A percentile compares a stretch with the other conserved stretches of the same genome.
Conservation (phyloP, 2,329 filamentous ascomycete species). For the Thermomyces lanuginosus region DNA sequence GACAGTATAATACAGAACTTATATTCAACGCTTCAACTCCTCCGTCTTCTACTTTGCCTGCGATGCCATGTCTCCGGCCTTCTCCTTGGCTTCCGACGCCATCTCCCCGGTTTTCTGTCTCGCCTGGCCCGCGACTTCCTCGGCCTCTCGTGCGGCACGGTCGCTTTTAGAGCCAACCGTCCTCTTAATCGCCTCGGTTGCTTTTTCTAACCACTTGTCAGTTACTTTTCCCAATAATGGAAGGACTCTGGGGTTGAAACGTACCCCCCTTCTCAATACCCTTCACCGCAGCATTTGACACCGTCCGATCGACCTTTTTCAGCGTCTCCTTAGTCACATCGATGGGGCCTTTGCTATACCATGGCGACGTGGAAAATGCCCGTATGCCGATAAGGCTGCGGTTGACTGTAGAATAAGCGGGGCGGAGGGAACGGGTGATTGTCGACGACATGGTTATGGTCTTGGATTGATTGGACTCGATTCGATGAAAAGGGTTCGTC, state of each 20-base stretch:
- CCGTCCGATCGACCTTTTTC: slow-evolving; percentile 40
- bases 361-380: slow-evolving; percentile 37
- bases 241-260: slow-evolving; percentile 15
- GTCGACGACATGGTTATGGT: no score
- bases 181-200: slow-evolving; percentile 30
- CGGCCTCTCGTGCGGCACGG: slow-evolving; percentile 32
- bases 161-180: slow-evolving; percentile 26
- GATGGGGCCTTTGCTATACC: slow-evolving; percentile 34
- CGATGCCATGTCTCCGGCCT: slow-evolving; percentile 14
- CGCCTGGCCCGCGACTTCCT: slow-evolving; percentile 21
- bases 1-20: not conserved
- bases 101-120: slow-evolving; percentile 15
- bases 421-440: not conserved
- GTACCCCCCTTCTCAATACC: slow-evolving; percentile 47
- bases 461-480: no score
- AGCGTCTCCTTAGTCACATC: slow-evolving; percentile 42
- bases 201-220: slow-evolving; percentile 29
- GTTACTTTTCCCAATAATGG: not conserved
- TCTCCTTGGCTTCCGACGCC: slow-evolving; percentile 15
- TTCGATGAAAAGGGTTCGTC: no score
- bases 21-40: not conserved
- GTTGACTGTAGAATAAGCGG: not conserved
- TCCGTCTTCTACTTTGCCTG: not conserved
- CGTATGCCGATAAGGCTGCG: no score
- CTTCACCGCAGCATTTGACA: slow-evolving; percentile 41